Evolutionary conservation across 208 protist genomes (phyloP).

Genomic region (Leishmania tarentolae): DNA sequence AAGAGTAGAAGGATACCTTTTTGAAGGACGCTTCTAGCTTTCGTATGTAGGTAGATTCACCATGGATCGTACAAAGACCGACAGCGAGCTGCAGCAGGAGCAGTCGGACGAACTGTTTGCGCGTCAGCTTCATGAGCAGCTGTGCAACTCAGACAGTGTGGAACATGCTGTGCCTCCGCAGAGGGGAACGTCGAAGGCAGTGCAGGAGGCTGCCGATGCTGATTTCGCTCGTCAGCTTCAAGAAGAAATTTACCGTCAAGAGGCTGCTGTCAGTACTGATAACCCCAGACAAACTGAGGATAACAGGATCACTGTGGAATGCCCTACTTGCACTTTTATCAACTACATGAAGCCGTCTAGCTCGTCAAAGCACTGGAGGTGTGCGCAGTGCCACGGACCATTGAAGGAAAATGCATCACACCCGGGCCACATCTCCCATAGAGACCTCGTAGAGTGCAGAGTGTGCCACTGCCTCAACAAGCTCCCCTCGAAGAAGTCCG

Average conservation of each 20-base stretch:
- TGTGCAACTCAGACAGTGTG: conserved; percentile 26
- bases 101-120: conserved; percentile 60
- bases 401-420: conserved; percentile 24
- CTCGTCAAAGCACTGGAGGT: conserved; percentile 44
- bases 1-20: background rate
- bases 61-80: conserved; percentile 41
- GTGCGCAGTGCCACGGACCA: conserved; percentile 51
- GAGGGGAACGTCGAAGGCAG: background rate
- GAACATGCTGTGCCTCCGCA: background rate
- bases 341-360: conserved; percentile 49
- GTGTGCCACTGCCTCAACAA: conserved; percentile 59
- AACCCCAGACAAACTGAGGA: background rate
- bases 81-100: conserved; percentile 50
- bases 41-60: background rate
- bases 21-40: background rate
- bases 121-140: conserved; percentile 60
- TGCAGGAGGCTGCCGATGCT: conserved; percentile 33
- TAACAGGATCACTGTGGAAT: conserved; percentile 28
- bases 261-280: conserved; percentile 5
- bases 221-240: conserved; percentile 36
- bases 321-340: conserved; percentile 66
- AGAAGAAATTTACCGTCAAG: conserved; percentile 33
- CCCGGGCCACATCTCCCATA: background rate
- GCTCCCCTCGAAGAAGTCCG: conserved; percentile 52
- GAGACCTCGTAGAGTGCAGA: conserved; percentile 47